Conservation (phyloP, 345 rosid genomes). For the Viola odorata region DNA sequence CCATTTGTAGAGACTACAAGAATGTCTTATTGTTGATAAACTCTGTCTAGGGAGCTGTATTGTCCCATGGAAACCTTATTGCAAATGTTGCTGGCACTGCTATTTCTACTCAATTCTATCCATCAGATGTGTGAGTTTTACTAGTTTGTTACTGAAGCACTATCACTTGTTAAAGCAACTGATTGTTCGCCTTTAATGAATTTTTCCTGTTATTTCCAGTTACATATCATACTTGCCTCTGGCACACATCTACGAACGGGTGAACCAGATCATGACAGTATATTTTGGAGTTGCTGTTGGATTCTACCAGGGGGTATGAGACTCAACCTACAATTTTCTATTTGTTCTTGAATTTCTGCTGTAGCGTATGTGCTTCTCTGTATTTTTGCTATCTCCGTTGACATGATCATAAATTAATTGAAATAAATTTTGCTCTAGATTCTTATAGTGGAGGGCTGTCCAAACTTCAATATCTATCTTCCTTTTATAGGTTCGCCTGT, state of each 20-base stretch:
- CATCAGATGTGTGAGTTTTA: slow-evolving; percentile 80
- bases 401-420: background rate
- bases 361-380: background rate
- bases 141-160: slow-evolving; percentile 6
- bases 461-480: background rate
- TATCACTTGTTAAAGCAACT: slow-evolving; percentile 6
- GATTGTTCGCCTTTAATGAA: slow-evolving; percentile 15
- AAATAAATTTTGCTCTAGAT: slow-evolving; percentile 4
- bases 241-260: slow-evolving; percentile 95
- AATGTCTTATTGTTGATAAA: slow-evolving; percentile 13
- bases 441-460: background rate
- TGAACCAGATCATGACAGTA: slow-evolving; percentile 49
- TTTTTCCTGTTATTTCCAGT: slow-evolving; percentile 34
- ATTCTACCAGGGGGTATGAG: slow-evolving; percentile 93
- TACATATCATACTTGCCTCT: slow-evolving; percentile 92
- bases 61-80: slow-evolving; percentile 81
- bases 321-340: slow-evolving; percentile 10
- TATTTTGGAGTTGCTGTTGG: slow-evolving; percentile 87
- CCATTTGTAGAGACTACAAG: slow-evolving; percentile 20
- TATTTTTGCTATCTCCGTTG: background rate
- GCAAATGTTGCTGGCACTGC: slow-evolving; percentile 78
- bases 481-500: background rate
- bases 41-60: slow-evolving; percentile 64
- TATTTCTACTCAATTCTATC: slow-evolving; percentile 38
- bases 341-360: background rate